Conservation (phyloP, 2,329 filamentous ascomycete species). For the Ceratocystis harringtonii region DNA sequence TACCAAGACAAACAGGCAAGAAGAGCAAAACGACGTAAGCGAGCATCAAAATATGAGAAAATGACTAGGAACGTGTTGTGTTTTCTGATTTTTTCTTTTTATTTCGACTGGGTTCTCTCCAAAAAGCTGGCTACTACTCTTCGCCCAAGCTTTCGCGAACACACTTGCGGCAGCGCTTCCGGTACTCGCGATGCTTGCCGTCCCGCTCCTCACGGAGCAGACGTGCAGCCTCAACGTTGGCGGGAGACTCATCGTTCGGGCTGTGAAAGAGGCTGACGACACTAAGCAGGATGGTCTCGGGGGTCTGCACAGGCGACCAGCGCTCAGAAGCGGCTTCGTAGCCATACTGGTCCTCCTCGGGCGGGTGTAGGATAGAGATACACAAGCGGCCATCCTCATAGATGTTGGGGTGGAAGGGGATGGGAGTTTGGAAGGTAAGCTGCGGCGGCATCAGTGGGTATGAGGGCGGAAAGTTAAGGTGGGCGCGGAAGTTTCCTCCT, state of each 20-base stretch:
- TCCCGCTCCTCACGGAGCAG: conserved; percentile 67
- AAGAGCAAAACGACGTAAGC: not conserved
- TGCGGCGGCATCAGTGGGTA: conserved; percentile 83
- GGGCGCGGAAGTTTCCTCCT: conserved; percentile 88
- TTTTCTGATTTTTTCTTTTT: not conserved
- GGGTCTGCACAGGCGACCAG: conserved; percentile 89
- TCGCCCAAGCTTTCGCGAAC: conserved; percentile 71
- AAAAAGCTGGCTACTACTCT: conserved; percentile 30
- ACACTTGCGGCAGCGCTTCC: conserved; percentile 60
- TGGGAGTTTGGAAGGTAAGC: conserved; percentile 69
- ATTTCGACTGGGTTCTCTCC: not conserved
- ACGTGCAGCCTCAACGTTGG: conserved; percentile 84
- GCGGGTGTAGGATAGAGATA: conserved; percentile 92
- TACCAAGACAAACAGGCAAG: not conserved
- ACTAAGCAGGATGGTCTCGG: conserved; percentile 82
- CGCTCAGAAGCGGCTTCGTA: conserved; percentile 84
- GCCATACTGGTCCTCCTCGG: conserved; percentile 83
- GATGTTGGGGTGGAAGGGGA: conserved; percentile 89
- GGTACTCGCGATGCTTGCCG: conserved; percentile 52
- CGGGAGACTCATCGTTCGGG: conserved; percentile 90
- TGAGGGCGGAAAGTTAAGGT: conserved; percentile 64
- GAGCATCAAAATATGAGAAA: not conserved
- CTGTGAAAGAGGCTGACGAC: conserved; percentile 85
- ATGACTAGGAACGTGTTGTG: not conserved
- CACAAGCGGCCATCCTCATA: conserved; percentile 79